Base-by-base conservation (phyloP, 176 grass and related monocot genomes). In the Zoysia japonica region DNA sequence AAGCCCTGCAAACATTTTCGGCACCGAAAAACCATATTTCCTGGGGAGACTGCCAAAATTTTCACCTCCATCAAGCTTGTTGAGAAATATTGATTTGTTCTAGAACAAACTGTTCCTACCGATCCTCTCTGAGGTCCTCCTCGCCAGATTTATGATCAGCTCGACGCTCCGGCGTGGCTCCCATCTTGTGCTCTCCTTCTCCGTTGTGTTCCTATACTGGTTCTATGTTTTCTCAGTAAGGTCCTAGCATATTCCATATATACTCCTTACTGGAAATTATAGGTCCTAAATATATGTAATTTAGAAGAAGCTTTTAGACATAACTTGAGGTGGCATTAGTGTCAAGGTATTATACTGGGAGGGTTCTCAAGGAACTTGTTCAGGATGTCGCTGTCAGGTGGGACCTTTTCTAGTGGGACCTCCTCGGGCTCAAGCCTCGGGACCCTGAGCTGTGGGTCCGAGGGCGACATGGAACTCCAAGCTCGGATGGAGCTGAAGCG, bases 111-210 rank as follows among this genome's bases (percentile, higher is more conserved):
- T 46, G 11, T 12, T 66, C 72, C 50, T 44, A 81, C 53, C 83
- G 28, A 90, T 92, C 85, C 87, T 82, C 82, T 89, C 70, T 38
- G 88, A 95, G 53, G 61, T 80, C 49, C 54, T 68, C 55, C 71
- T 80, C 64, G 85, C 70, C 6, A 15, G 80, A 84, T 92, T 92
- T 91, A 89, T 90, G 83, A 80, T 92, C 74, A 85, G 67, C 68
- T 86, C 76, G 15, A 72, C 86, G 52, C 85, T 92, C 68, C 87
- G 89, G 71, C 93, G 83, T 56, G 79, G 90, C 82, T 73, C 76
- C 40, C 93, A 96, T 83, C 90, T 92, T 68, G 93, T 96, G n/a
- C 93, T 92, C 9, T 96, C 93, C 77, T 96, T 96, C 85, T 96
- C 93, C 14, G 88, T 92, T 12, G 90, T 96, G 38, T 96, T 96